Conservation (phyloP, 805 yeast genomes). For the Candida loeiensis region DNA sequence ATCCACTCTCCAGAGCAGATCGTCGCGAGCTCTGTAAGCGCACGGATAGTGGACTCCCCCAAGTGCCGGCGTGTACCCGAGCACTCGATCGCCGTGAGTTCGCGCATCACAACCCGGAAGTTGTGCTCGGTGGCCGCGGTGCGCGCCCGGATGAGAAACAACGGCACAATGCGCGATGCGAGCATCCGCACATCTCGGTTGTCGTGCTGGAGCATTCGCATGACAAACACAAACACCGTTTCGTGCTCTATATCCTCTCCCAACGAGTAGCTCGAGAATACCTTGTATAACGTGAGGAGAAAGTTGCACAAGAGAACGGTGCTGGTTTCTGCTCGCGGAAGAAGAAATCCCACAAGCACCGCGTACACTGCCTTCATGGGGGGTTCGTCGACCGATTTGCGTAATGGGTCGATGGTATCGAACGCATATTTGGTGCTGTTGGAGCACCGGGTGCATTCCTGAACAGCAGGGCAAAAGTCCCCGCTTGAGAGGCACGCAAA, state of each 20-base stretch:
- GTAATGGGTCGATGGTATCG: conserved; percentile 17
- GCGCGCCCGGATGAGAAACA: conserved; percentile 40
- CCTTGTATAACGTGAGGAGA: conserved; percentile 44
- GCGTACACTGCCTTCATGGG: conserved; percentile 23
- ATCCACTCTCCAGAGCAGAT: conserved; percentile 64
- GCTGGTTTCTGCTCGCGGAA: conserved; percentile 18
- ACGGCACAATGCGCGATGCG: conserved; percentile 51
- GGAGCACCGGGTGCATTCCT: conserved; percentile 37
- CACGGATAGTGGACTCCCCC: conserved; percentile 55
- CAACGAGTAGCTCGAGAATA: conserved; percentile 53
- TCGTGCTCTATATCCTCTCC: conserved; percentile 24
- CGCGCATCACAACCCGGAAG: conserved; percentile 43
- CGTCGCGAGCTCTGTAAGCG: conserved; percentile 64
- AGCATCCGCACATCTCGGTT: conserved; percentile 56
- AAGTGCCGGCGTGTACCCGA: conserved; percentile 31
- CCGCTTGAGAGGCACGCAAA: conserved; percentile 41
- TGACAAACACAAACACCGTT: conserved; percentile 39
- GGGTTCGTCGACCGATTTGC: conserved; percentile 22
- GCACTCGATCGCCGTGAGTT: conserved; percentile 42
- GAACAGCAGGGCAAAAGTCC: conserved; percentile 29
- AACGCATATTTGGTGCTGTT: conserved; percentile 20
- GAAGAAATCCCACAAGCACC: conserved; percentile 19
- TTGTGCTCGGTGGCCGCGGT: conserved; percentile 37
- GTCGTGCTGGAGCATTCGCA: conserved; percentile 31
- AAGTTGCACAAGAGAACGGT: conserved; percentile 32